Base-by-base conservation (phyloP, 768 basidiomycete species). In the Mycena alexandri region DNA sequence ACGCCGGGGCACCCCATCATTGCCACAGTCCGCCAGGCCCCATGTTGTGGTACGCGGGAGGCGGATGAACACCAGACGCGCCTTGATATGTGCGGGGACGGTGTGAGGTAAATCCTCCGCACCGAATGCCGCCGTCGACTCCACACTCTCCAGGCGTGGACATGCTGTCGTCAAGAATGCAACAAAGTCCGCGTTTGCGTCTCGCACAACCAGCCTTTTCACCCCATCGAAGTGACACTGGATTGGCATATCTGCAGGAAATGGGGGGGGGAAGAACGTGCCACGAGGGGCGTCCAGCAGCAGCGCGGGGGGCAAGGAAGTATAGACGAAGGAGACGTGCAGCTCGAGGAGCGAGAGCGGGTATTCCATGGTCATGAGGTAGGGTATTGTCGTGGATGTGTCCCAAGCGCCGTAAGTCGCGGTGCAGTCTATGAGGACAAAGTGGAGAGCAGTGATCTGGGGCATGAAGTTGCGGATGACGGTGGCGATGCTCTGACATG, bases 291-390 rank as follows among this genome's bases (percentile, higher is more conserved):
- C 29, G 29, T 44, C 17, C 43, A 44, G 19, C 13, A 51, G 22
- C 14, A 51, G 50, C 22, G 22, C 12, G 10, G 50, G 29, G 11
- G 50, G 50, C 50, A 21, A 21, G 22, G 50, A 51, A 19, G 50
- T 51, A n/a, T 51, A 51, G 50, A 24, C 50, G 22, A 51, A 51
- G 22, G 22, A 25, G 50, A 51, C 29, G 29, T 51, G 50, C 10
- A 51, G 29, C 11, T 51, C 50, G 24, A 19, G 22, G 50, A 51
- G 22, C 22, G 12, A 51, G 50, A 24, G 50, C 50, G 50, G 50
- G 50, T 24, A 51, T 8, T 17, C 43, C 43, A 3, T 1, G 9
- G 43, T 44, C 43, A 8, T 44, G 8, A 17, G 8, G n/a, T 44
- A 44, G 43, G 43, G 29, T n/a, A 44, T 19, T 44, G 17, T 29